Base-by-base conservation (phyloP, 371 early-diverging fungal genomes). In the Syncephalastrum sp. region DNA sequence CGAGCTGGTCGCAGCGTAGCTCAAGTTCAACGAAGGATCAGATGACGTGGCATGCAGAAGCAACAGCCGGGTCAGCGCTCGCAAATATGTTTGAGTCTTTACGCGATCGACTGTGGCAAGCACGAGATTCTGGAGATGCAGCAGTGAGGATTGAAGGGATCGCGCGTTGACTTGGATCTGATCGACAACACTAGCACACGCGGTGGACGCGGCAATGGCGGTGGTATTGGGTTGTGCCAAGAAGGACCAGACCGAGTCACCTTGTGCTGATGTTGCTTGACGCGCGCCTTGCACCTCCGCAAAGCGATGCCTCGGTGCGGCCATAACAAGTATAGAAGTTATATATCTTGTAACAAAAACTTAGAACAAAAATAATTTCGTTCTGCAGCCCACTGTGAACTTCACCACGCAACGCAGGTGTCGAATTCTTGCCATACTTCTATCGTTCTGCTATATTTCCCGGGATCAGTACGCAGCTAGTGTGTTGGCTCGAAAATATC, bases 121-220 rank as follows among this genome's bases (percentile, higher is more conserved):
- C 0, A 69, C 47, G 5, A 74, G 51, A 24, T 66, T 70, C 51
- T 72, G 72, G 1, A 77, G 45, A 13, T 57, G 61, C 21, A 64
- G 57, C 1, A 77, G 33, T 0, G 67, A 52, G 13, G 54, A 16
- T 4, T 43, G 33, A 17, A 66, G 47, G 33, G 53, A 52, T 2
- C 59, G 54, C 8, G 42, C 55, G 1, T 56, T 42, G 16, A 29
- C 8, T 46, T 57, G 15, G 10, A 67, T 61, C 29, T 47, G 42
- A n/a, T 44, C 29, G 12, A 65, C 48, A 15, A 74, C 53, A 42
- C 60, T 66, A n/a, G 66, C 62, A 47, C 78, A 77, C 13, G 64
- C 60, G 47, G 70, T 69, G 3, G 78, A 77, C 0, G 61, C 57
- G 6, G 72, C 75, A 54, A 77, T 74, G 4, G 60, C 43, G 2